These are phyloP conservation scores for Coemansia sp. DNA, from an alignment of 192 early-diverging fungal species.

Conservation along the genomic window DNA sequence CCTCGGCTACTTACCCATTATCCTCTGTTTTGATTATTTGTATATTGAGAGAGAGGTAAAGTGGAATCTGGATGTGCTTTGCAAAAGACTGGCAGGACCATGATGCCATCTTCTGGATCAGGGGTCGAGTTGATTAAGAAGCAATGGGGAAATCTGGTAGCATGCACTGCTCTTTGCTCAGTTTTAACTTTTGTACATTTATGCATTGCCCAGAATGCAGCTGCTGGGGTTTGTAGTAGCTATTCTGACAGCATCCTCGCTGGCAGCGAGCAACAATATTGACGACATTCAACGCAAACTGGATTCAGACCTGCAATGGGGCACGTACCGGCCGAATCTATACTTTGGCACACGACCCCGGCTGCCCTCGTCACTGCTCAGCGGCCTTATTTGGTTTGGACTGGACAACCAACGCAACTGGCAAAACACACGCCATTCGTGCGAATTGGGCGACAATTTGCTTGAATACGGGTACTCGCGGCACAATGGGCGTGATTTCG, in stretches of 20 bases:
- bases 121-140: no score
- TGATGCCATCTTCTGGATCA: no score
- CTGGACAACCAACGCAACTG: slow-evolving; percentile 58
- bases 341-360: slow-evolving; percentile 91
- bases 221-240: background rate
- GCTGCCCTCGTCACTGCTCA: slow-evolving; percentile 71
- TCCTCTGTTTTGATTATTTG: no score
- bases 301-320: slow-evolving; percentile 74
- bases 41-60: no score
- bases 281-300: slow-evolving; percentile 12
- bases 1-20: no score
- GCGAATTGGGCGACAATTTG: slow-evolving; percentile 83
- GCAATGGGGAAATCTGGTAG: no score
- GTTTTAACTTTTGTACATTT: slow-evolving; percentile 1
- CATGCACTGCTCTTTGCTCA: background rate
- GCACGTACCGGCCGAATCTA: slow-evolving; percentile 87
- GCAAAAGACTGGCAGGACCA: no score
- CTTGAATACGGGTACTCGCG: slow-evolving; percentile 81
- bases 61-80: no score
- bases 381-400: slow-evolving; percentile 94
- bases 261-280: background rate
- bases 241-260: background rate
- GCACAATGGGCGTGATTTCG: slow-evolving; percentile 82
- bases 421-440: slow-evolving; percentile 80
- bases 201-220: slow-evolving; percentile 10